A percentile compares a stretch with the other conserved stretches of the same genome.
phyloP scores from a whole-genome alignment of 2,329 filamentous ascomycete genomes.

The Zymoseptoria pseudotritici region DNA sequence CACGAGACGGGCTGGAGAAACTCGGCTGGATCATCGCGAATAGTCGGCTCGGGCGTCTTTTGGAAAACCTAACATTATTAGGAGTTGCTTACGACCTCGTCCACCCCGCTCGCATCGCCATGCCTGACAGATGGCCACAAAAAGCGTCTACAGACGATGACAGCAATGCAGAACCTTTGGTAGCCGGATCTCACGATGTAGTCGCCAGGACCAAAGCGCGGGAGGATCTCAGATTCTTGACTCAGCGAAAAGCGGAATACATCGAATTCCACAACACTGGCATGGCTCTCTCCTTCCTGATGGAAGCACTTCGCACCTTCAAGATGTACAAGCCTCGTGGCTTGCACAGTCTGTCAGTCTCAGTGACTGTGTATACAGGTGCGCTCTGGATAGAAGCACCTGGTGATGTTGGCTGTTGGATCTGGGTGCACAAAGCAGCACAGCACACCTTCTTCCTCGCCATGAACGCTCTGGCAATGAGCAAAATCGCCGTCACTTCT shows the following conservation, averaged over 20 bases:
- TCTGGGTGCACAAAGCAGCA: neutral
- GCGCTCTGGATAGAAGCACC: neutral
- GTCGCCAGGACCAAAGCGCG: neutral
- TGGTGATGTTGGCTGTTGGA: neutral
- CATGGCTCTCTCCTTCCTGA: neutral
- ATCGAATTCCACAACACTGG: neutral
- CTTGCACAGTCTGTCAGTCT: neutral
- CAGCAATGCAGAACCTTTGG: too few species aligned
- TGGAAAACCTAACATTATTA: neutral
- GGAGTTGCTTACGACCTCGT: too few species aligned
- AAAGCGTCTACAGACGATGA: too few species aligned
- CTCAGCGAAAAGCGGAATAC: neutral
- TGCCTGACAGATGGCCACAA: too few species aligned
- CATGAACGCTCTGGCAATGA: neutral
- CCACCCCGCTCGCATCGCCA: too few species aligned
- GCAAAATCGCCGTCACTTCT: neutral
- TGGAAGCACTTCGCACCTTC: neutral
- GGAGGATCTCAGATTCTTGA: neutral
- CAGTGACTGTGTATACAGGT: neutral
- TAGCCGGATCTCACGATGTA: neutral
- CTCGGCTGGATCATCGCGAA: neutral
- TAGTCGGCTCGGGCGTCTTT: neutral
- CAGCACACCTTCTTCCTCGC: neutral
- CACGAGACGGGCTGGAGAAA: neutral
- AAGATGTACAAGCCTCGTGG: too few species aligned